Percentiles rank a stretch among this genome's conserved stretches.
phyloP scores from a whole-genome alignment of 2,329 filamentous ascomycete genomes.

The Aspergillus sojae region DNA sequence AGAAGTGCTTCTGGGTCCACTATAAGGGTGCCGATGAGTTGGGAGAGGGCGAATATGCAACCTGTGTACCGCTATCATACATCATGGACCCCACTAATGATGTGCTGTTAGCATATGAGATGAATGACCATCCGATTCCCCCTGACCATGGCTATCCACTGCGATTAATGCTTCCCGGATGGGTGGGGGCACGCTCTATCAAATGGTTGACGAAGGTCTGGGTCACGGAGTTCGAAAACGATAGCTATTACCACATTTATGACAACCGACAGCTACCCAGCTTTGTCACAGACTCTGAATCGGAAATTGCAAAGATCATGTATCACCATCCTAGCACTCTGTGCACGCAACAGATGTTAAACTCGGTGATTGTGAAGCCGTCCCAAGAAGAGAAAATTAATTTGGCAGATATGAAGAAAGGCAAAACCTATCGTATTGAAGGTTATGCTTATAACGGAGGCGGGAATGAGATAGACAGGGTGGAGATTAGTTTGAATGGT shows the following conservation, averaged over 20 bases:
- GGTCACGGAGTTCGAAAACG: no score
- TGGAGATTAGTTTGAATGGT: slow-evolving; percentile 53
- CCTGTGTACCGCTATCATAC: no score
- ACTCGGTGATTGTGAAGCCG: slow-evolving; percentile 52
- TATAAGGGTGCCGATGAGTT: no score
- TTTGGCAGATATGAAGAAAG: slow-evolving; percentile 41
- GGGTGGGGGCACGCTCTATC: no score
- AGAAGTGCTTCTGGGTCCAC: no score
- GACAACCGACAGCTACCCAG: slow-evolving; percentile 52
- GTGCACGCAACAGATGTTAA: slow-evolving; percentile 54
- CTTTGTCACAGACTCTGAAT: slow-evolving; percentile 54
- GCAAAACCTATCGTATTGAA: slow-evolving; percentile 47
- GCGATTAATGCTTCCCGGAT: no score
- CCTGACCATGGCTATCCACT: no score
- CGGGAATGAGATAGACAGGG: slow-evolving; percentile 53
- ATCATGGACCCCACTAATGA: no score
- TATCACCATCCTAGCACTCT: slow-evolving; percentile 54
- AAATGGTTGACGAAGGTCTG: neutral
- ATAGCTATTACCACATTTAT: no score
- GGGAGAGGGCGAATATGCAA: no score
- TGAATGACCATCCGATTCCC: no score
- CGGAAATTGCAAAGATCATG: slow-evolving; percentile 50
- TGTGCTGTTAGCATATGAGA: no score
- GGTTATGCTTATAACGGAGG: slow-evolving; percentile 56
- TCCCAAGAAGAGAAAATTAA: slow-evolving; percentile 50